Evolutionary conservation across 495 filamentous ascomycete genomes (phyloP), one percentile per base, ranked within the genome.

Genomic region (Apodospora peruviana): DNA sequence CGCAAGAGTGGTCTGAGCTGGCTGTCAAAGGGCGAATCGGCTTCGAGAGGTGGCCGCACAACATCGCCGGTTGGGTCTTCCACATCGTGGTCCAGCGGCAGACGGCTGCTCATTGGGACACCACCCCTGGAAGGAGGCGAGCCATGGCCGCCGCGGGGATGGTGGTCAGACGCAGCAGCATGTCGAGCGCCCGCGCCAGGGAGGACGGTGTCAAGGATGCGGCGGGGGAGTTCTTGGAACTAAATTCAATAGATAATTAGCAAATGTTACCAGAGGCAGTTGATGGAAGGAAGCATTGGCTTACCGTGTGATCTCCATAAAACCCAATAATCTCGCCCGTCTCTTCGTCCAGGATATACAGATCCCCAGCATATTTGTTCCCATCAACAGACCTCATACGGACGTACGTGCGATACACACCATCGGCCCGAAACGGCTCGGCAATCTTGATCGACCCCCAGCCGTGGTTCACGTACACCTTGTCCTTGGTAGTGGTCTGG

Each of bases 391-490:
- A 24, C 16, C n/a, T 34, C 76, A 80, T 84, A 39, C 70, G 71
- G 21, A 78, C 72, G 59, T 84, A 79, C 0, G 75, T 74, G 17
- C 65, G 65, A 52, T 84, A 86, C 0, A 70, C 74, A 17, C 21
- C 5, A 85, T 74, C 74, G 50, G 76, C 76, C 55, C 81, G 87
- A 14, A 86, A 78, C 35, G 80, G 70, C 43, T 84, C 78, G 46
- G 75, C 68, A 19, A 83, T 70, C 9, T 75, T 73, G 68, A 85
- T 72, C 0, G 70, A 76, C 44, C 77, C 72, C 77, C 82, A 79
- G 5, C 82, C 79, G 47, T 85, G 82, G 50, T 79, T 83, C 21
- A 85, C 70, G 52, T 77, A 86, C 2, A 83, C 76, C 19, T 79
- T 66, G 27, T 32, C 27, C 7, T 14, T 7, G 7, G 27, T 14